phyloP scores from a whole-genome alignment of 805 yeast genomes.

The Candida berthetii region DNA sequence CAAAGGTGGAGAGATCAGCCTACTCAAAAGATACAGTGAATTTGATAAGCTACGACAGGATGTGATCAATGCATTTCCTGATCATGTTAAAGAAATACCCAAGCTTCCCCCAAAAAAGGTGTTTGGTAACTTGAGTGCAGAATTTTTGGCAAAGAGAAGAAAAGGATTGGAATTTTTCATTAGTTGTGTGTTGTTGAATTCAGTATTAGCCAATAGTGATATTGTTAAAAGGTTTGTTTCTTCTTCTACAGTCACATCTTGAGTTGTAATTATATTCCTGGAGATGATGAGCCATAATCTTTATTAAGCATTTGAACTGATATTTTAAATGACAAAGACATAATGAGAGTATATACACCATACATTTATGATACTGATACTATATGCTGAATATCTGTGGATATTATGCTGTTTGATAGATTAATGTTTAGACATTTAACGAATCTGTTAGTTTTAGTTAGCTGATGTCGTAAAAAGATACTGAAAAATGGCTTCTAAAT shows the following conservation, averaged over 20 bases:
- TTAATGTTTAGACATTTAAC: too few relatives aligned
- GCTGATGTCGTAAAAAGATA: too few relatives aligned
- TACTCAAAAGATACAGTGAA: slow-evolving; percentile 61
- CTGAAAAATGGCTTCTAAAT: too few relatives aligned
- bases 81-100: slow-evolving; percentile 31
- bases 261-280: neutral
- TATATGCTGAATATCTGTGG: too few relatives aligned
- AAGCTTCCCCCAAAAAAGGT: slow-evolving; percentile 38
- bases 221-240: slow-evolving; percentile 24
- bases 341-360: too few relatives aligned
- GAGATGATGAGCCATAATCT: too few relatives aligned
- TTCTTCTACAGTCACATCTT: neutral
- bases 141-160: slow-evolving; percentile 31
- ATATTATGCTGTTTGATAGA: too few relatives aligned
- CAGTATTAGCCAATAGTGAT: slow-evolving; percentile 25
- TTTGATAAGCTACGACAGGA: slow-evolving; percentile 39
- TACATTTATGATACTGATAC: too few relatives aligned
- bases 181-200: slow-evolving; percentile 37
- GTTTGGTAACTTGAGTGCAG: slow-evolving; percentile 15
- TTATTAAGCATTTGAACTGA: too few relatives aligned
- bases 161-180: slow-evolving; percentile 39
- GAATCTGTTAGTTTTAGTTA: too few relatives aligned
- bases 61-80: slow-evolving; percentile 32
- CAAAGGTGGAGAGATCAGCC: slow-evolving; percentile 27
- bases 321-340: too few relatives aligned